A percentile compares a stretch with the other conserved stretches of the same genome.
Conservation (phyloP, 768 basidiomycete species). For the Podaxis sp. region DNA sequence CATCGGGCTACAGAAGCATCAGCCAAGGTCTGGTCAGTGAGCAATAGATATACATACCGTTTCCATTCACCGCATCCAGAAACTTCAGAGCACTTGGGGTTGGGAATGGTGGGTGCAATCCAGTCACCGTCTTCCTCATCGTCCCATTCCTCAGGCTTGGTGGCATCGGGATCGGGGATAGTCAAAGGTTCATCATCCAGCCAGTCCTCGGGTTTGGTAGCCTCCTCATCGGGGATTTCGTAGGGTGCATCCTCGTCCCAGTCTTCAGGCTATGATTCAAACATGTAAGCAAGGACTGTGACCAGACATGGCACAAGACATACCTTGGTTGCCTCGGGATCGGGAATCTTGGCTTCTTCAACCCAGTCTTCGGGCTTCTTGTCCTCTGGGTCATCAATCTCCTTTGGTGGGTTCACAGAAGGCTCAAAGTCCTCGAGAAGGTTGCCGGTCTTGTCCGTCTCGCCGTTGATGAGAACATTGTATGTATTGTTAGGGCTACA, state of each 20-base stretch:
- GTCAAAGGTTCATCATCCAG: constrained; percentile 80
- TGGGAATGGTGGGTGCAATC: constrained; percentile 85
- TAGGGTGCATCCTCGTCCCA: constrained; percentile 98
- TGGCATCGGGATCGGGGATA: constrained; percentile 87
- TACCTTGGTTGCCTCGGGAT: constrained; percentile 82
- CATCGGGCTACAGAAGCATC: constrained; percentile 51
- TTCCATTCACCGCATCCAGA: constrained; percentile 97
- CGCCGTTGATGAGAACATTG: constrained; percentile 87
- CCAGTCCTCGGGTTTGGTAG: constrained; percentile 93
- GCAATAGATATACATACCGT: constrained; percentile 41
- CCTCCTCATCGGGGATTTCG: constrained; percentile 85
- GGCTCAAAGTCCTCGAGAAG: constrained; percentile 94
- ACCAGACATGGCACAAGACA: constrained; percentile 15
- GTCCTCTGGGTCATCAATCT: constrained; percentile 93
- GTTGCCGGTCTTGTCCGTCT: constrained; percentile 72
- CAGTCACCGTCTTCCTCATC: constrained; percentile 99
- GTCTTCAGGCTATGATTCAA: constrained; percentile 70
- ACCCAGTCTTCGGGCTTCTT: constrained; percentile 93
- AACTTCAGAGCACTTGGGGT: constrained; percentile 87
- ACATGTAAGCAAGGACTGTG: background rate
- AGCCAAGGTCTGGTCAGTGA: background rate
- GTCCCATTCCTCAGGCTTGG: constrained; percentile 99
- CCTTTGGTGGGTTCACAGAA: constrained; percentile 86
- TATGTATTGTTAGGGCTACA: constrained; percentile 90
- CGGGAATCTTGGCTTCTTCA: constrained; percentile 81